Evolutionary conservation across 768 basidiomycete species (phyloP), one percentile per base, ranked within the genome.

Genomic region (Chalciporus chontae): DNA sequence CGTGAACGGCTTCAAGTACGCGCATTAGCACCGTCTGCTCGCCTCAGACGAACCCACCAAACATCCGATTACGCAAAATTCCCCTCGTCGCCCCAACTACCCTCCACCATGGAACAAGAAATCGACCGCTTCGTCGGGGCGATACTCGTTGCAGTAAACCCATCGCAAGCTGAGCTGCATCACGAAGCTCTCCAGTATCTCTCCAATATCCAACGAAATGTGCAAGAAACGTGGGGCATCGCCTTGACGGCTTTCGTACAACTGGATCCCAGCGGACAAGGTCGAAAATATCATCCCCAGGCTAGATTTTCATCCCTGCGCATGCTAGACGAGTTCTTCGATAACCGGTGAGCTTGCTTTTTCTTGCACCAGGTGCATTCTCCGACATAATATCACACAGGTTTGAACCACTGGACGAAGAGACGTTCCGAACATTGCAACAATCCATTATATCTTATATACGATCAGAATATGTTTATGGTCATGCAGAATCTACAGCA

Each of bases 161-260:
- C 85, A 47, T 72, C 75, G 13, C 87, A 84, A 67, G 74, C 72
- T 48, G 66, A 78, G 23, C 71, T 95, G 29, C 90, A 94, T 69
- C 86, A 84, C 51, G 86, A 94, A 67, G 94, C 94, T 29, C 75
- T 96, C 58, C 82, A 85, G 48, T 97, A 88, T 67, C 75, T 97
- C 27, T 77, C 81, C 24, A 80, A 77, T 48, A 76, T 96, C 54
- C 87, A 90, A 60, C 81, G 84, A 66, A 88, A 88, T 66, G 77
- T 85, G 13, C 74, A 76, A 53, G 78, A 79, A 55, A 81, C 83
- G 17, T 97, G 94, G 93, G 78, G 84, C 64, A 76, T 93, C 39
- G 87, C 87, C 24, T 75, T 93, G 53, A 73, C 80, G 29, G 74
- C 91, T 40, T 93, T 91, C 63, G 77, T 84, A 23, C 84, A 83